These are phyloP conservation scores for Lagenidium giganteum DNA, from an alignment of 352 stramenopile genomes.

Conservation along the genomic window DNA sequence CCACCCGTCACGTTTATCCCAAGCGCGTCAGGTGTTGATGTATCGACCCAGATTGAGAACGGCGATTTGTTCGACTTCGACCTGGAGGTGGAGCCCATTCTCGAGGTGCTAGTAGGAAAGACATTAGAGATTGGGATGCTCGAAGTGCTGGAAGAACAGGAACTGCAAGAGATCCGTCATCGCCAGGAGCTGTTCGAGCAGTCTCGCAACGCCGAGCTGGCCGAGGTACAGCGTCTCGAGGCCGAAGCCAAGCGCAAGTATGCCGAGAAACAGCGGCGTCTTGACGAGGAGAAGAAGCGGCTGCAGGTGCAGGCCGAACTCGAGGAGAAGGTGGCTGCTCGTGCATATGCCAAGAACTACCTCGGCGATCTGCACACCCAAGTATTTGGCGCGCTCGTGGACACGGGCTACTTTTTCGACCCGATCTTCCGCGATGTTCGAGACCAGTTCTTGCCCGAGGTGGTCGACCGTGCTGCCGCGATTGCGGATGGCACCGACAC, in stretches of 20 bases:
- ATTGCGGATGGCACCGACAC: slow-evolving; percentile 36
- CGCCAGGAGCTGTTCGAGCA: slow-evolving; percentile 92
- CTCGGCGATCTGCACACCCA: slow-evolving; percentile 79
- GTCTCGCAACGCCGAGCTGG: slow-evolving; percentile 89
- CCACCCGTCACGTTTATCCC: slow-evolving; percentile 85
- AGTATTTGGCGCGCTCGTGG: slow-evolving; percentile 86
- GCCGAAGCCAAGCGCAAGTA: slow-evolving; percentile 89
- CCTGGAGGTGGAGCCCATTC: slow-evolving; percentile 91
- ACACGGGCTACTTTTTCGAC: slow-evolving; percentile 88
- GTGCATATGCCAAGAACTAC: slow-evolving; percentile 87
- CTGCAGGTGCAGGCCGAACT: slow-evolving; percentile 74
- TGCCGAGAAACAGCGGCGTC: slow-evolving; percentile 86
- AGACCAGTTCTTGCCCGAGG: slow-evolving; percentile 69
- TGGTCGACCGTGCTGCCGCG: slow-evolving; percentile 39
- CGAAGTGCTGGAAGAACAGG: slow-evolving; percentile 93
- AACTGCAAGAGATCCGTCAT: slow-evolving; percentile 84
- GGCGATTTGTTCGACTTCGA: slow-evolving; percentile 96
- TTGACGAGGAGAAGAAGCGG: slow-evolving; percentile 78
- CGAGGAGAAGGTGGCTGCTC: slow-evolving; percentile 90
- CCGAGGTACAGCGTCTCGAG: slow-evolving; percentile 92
- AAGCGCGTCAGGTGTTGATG: slow-evolving; percentile 83
- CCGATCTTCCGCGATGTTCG: slow-evolving; percentile 81
- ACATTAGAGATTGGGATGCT: slow-evolving; percentile 92
- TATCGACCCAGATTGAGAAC: slow-evolving; percentile 87
- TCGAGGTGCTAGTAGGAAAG: slow-evolving; percentile 95